Conservation (phyloP, 1,284 basidiomycete genomes). For the Phylloporus sp. region DNA sequence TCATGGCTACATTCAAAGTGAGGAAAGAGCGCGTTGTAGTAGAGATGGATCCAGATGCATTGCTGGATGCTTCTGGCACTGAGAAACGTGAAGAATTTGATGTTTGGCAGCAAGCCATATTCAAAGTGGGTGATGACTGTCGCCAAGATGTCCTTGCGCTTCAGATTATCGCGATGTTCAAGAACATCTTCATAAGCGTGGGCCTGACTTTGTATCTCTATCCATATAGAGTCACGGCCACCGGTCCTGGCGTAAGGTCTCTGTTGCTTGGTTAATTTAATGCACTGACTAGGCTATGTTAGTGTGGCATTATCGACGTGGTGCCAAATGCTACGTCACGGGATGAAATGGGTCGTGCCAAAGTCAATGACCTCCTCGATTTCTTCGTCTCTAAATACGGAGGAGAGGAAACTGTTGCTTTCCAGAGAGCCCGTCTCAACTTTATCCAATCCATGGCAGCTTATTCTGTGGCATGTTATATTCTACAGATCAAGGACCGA, state of each 20-base stretch:
- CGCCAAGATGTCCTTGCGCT: slow-evolving; percentile 96
- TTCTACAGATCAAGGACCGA: slow-evolving; percentile 96
- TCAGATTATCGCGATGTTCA: slow-evolving; percentile 99
- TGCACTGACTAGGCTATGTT: slow-evolving; percentile 13
- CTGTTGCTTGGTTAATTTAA: slow-evolving; percentile 5
- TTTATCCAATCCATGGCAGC: slow-evolving; percentile 99
- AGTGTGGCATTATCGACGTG: slow-evolving; percentile 99
- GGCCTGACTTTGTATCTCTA: slow-evolving; percentile 93
- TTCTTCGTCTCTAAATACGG: slow-evolving; percentile 98
- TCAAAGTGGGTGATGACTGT: slow-evolving; percentile 99
- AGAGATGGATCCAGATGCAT: slow-evolving; percentile 70
- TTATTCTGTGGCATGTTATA: slow-evolving; percentile 98
- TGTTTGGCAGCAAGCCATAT: slow-evolving; percentile 98
- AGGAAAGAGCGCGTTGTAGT: slow-evolving; percentile 78
- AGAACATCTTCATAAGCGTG: slow-evolving; percentile 92
- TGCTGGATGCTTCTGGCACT: slow-evolving; percentile 65
- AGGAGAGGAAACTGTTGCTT: slow-evolving; percentile 85
- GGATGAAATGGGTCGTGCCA: slow-evolving; percentile 99
- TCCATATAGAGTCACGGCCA: slow-evolving; percentile 97
- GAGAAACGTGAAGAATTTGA: slow-evolving; percentile 79
- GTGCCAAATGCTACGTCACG: slow-evolving; percentile 98
- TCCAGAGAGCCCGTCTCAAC: slow-evolving; percentile 93
- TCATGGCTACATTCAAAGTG: slow-evolving; percentile 99
- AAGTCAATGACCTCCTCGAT: slow-evolving; percentile 94
- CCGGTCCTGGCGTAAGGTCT: slow-evolving; percentile 86